Base-by-base conservation (phyloP, 2,329 filamentous ascomycete genomes). In the Epichloe typhina region DNA sequence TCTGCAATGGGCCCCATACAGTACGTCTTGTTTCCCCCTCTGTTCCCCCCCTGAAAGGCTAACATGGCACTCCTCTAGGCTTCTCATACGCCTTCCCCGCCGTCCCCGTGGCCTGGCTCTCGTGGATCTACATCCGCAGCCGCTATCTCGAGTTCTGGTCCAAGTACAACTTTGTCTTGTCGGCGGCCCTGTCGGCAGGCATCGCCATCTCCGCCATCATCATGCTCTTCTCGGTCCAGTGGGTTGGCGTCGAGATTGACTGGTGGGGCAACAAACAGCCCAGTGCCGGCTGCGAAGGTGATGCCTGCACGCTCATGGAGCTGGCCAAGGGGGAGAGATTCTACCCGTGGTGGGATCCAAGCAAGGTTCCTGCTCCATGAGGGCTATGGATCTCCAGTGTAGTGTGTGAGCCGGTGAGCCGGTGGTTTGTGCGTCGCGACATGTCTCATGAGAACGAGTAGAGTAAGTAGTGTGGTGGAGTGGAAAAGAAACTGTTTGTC, bases 71-170 rank as follows among this genome's bases (percentile, higher is more conserved):
- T 15, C 8, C 17, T 35, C n/a, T 26, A 53, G 52, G 72, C 31
- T 53, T 66, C 45, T 66, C 65, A 12, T 77, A 75, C 56, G 59
- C 69, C 38, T 71, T 68, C 66, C 72, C 71, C 3, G 66, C 69
- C 33, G 68, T 77, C 2, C 71, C 71, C 3, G 64, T 76, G 13
- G 72, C 69, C 4, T 73, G 64, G 61, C 54, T 72, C 36, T 73
- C 71, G 4, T 76, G 73, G 71, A 61, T 75, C 26, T 76, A 69
- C 56, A 58, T 74, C 53, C 71, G 69, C 56, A 60, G 59, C 21
- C 65, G 72, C 11, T 72, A 69, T 56, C 64, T 73, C 26, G 67
- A 60, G 3, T 69, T 75, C 55, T 77, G 75, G 73, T 68, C 70
- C 51, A 75, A 52, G 65, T 67, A 68, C 57, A 68, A 74, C 58